Evolutionary conservation across 2,329 filamentous ascomycete genomes (phyloP), one percentile per base, ranked within the genome.

Genomic region (Diaporthe sp.): DNA sequence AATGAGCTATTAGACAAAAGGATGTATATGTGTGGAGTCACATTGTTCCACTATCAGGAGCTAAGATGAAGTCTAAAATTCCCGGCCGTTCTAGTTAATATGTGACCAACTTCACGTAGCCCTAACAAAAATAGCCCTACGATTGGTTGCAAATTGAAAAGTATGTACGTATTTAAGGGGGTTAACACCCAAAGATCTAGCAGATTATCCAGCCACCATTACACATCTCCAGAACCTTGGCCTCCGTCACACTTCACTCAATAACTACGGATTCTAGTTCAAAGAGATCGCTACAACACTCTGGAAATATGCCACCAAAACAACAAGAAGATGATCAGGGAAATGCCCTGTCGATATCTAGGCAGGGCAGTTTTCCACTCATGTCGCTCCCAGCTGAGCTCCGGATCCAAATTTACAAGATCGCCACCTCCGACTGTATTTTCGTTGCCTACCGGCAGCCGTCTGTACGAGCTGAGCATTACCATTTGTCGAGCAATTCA

Each of bases 171-270:
- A 4, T 42, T 42, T 39, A 4, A 39, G 2, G 7, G 15, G 4
- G 4, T 42, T 42, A 5, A 42, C 15, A 42, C 3, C 15, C 15
- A 13, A 13, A 17, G 13, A 17, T 50, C 22, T 50, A 10, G 44
- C 19, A 47, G 7, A 53, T 58, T 17, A 35, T 19, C 2, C 4
- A 17, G 25, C 50, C 30, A 8, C 50, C 25, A 53, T 30, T 15
- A 3, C 22, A n/a, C 1, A 25, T 37, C 9, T 2, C 30, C 12
- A 4, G 2, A 37, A 17, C 19, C 1, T 25, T 4, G 1, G 17
- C 10, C 37, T 10, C 7, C 32, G 19, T 19, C 25, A 10, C 15
- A 30, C 19, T 61, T 27, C 3, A 25, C 3, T 25, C n/a, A 27
- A 27, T 27, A 19, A 13, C 32, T 10, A 19, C n/a, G 3, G 1